Evolutionary conservation across 805 yeast genomes (phyloP), one percentile per base, ranked within the genome.

Genomic region (Wickerhamomyces strasburgensis): DNA sequence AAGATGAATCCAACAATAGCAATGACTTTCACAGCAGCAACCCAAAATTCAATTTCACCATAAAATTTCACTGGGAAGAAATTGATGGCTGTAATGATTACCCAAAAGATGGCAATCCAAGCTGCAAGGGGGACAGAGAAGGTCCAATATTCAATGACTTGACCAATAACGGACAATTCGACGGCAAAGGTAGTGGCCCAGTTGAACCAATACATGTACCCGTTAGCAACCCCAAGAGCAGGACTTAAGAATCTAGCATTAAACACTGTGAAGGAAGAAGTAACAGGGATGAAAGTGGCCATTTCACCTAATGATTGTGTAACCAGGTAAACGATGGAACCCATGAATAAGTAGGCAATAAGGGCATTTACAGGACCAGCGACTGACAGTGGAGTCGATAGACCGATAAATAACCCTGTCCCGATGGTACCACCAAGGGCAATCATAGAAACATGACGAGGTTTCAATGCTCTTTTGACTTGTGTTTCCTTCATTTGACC

Each of bases 401-500:
- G 70, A 52, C 84, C 78, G 32, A 83, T 75, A 62, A 82, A 79
- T 29, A 82, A 65, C 57, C 89, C 89, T 2, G 88, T 81, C 51
- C 89, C 89, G 42, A 83, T 80, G 25, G 88, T 78, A 46, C 88
- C 89, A 44, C 89, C 90, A 24, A 82, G 66, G 34, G 88, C 86
- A 51, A 82, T 76, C 87, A 82, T 80, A 19, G 83, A 70, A 29
- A 82, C 72, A 51, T 80, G 87, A 50, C 90, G 68, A 16, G 80
- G 73, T 54, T 80, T 79, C 44, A 82, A 63, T 35, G 68, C 72
- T 56, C 88, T 67, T 47, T 73, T 72, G 41, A 76, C 79, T 47
- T 73, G 69, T 4, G 67, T 60, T 14, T 64, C 63, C 24, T 50
- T 52, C 10, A 21, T 21, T 21, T 21, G 25, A 8, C 25, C 25